These are phyloP conservation scores for Lentithecium fluviatile DNA, from an alignment of 495 filamentous ascomycete species.

Conservation along the genomic window DNA sequence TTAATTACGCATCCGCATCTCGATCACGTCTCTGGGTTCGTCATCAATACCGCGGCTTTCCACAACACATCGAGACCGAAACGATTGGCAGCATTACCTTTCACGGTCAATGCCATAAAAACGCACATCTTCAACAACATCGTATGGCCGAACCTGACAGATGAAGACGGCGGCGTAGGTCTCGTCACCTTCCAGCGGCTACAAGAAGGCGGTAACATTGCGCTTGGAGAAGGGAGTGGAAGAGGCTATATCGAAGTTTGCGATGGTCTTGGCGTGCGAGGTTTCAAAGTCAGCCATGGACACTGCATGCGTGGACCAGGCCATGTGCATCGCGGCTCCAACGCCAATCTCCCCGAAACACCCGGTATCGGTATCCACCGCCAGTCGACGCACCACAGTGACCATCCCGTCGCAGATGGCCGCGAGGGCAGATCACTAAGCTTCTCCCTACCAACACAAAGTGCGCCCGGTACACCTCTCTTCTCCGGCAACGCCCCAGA, in stretches of 20 bases:
- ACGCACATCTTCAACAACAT: slow-evolving; percentile 94
- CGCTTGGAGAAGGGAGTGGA: slow-evolving; percentile 70
- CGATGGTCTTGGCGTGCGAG: slow-evolving; percentile 75
- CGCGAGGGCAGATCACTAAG: slow-evolving; percentile 29
- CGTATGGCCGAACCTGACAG: slow-evolving; percentile 96
- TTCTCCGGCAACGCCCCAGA: slow-evolving; percentile 20
- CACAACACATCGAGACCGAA: slow-evolving; percentile 73
- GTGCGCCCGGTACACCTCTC: slow-evolving; percentile 31
- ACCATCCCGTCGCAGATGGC: slow-evolving; percentile 7
- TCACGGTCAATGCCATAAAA: slow-evolving; percentile 84
- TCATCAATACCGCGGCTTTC: slow-evolving; percentile 85
- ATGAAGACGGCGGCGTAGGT: slow-evolving; percentile 92
- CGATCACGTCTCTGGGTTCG: slow-evolving; percentile 87
- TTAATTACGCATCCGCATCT: slow-evolving; percentile 93
- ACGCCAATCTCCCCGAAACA: slow-evolving; percentile 33
- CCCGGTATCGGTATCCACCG: slow-evolving; percentile 16
- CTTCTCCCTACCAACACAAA: slow-evolving; percentile 29
- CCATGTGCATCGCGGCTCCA: slow-evolving; percentile 41
- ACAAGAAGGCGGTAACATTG: slow-evolving; percentile 79
- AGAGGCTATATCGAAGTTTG: slow-evolving; percentile 82
- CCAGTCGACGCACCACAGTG: not conserved
- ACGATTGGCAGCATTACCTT: slow-evolving; percentile 76
- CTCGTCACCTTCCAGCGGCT: slow-evolving; percentile 87
- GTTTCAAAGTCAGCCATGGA: slow-evolving; percentile 81
- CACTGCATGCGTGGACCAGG: slow-evolving; percentile 71